Evolutionary conservation across 140 eudicot genomes (phyloP).

Genomic region (Cichorium intybus): DNA sequence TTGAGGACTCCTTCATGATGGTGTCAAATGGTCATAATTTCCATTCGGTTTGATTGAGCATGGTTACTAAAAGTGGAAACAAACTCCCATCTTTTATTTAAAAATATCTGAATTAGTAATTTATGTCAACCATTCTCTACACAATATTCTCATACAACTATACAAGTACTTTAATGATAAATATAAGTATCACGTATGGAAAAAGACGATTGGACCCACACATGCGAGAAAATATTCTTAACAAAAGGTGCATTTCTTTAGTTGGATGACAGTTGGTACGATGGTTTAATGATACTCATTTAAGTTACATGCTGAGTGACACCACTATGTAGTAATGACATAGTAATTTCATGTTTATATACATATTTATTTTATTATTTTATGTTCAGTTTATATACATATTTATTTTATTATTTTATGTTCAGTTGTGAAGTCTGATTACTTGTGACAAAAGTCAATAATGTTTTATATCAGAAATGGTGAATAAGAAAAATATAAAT

Average conservation of each 20-base stretch:
- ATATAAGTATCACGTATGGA: not conserved
- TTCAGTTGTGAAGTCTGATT: too few relatives aligned
- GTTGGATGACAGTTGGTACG: not conserved
- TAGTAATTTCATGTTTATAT: too few relatives aligned
- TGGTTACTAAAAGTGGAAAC: slow-evolving; percentile 21
- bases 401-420: too few relatives aligned
- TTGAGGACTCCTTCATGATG: slow-evolving; percentile 32
- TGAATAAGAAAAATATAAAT: too few relatives aligned
- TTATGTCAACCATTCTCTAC: not conserved
- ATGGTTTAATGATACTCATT: too few relatives aligned
- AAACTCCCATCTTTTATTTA: not conserved
- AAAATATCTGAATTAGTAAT: not conserved
- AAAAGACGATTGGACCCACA: not conserved
- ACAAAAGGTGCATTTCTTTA: not conserved
- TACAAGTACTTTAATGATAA: too few relatives aligned
- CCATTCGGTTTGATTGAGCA: slow-evolving; percentile 18
- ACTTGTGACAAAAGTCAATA: too few relatives aligned
- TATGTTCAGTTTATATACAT: too few relatives aligned
- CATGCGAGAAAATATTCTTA: not conserved
- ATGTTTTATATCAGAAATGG: too few relatives aligned
- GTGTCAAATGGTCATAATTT: slow-evolving; percentile 34
- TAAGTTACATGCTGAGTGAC: too few relatives aligned
- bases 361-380: too few relatives aligned
- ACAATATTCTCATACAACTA: not conserved
- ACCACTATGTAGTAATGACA: too few relatives aligned